Conservation (phyloP, 768 basidiomycete species). For the Gloeophyllum trabeum region DNA sequence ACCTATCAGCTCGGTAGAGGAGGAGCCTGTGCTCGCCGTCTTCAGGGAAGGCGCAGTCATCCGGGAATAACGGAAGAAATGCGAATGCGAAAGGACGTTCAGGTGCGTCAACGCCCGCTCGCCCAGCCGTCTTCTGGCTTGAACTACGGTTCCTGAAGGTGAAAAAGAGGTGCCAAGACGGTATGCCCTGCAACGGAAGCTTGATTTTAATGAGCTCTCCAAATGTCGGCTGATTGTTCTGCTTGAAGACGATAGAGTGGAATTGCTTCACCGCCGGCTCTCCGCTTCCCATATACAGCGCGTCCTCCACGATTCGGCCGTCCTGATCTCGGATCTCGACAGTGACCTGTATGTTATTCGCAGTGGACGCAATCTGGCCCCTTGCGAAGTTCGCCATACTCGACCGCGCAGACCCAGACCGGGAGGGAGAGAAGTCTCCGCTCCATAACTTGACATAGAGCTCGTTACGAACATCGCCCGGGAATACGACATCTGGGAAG, state of each 20-base stretch:
- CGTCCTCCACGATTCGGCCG: constrained; percentile 57
- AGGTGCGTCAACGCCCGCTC: constrained; percentile 23
- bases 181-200: constrained; percentile 54
- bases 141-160: constrained; percentile 73
- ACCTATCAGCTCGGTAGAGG: constrained; percentile 74
- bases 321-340: constrained; percentile 76
- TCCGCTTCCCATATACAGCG: constrained; percentile 76
- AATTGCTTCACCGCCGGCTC: constrained; percentile 74
- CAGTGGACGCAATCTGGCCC: constrained; percentile 36
- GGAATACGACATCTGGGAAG: constrained; percentile 94
- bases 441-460: constrained; percentile 95
- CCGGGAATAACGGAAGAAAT: constrained; percentile 79
- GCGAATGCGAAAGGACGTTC: constrained; percentile 89
- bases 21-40: constrained; percentile 84
- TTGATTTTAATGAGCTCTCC: constrained; percentile 88
- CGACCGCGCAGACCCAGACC: constrained; percentile 37
- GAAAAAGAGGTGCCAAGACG: constrained; percentile 88
- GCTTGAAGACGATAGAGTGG: constrained; percentile 84
- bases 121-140: constrained; percentile 31
- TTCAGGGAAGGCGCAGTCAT: constrained; percentile 67
- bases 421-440: constrained; percentile 66
- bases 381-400: constrained; percentile 51
- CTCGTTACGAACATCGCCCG: constrained; percentile 87
- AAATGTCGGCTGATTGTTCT: constrained; percentile 83
- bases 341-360: constrained; percentile 77